A percentile compares a stretch with the other conserved stretches of the same genome.
phyloP scores from a whole-genome alignment of 2,329 filamentous ascomycete species.

The Neurospora sp. region DNA sequence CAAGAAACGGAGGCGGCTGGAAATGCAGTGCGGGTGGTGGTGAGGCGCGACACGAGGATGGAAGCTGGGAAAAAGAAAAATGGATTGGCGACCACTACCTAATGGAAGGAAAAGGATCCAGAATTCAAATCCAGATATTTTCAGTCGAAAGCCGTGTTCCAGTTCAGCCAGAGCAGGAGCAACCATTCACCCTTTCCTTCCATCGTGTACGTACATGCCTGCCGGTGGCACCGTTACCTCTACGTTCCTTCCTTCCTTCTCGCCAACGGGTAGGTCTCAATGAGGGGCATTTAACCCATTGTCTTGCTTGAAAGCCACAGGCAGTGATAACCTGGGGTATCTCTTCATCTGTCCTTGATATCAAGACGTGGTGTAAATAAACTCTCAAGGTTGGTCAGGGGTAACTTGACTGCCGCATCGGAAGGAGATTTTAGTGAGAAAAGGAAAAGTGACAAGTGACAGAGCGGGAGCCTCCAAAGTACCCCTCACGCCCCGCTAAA shows the following conservation, averaged over 20 bases:
- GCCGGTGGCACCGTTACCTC: background rate
- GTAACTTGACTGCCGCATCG: background rate
- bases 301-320: background rate
- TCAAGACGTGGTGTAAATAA: background rate
- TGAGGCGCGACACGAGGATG: background rate
- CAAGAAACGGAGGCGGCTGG: background rate
- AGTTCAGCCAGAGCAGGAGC: background rate
- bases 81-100: background rate
- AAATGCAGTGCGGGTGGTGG: background rate
- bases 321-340: background rate
- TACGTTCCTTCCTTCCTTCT: background rate
- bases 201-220: background rate
- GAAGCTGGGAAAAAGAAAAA: background rate
- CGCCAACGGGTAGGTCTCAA: background rate
- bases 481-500: background rate
- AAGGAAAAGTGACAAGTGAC: background rate
- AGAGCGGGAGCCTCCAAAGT: background rate
- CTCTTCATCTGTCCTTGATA: background rate
- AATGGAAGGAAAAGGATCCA: background rate
- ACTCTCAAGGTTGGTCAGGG: background rate
- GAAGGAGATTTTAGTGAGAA: background rate
- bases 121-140: background rate
- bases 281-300: background rate
- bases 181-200: background rate
- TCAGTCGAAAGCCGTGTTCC: background rate